A percentile compares a stretch with the other conserved stretches of the same genome.
These are phyloP conservation scores for Candida yuanshanica DNA, from an alignment of 805 yeast species.

Conservation along the genomic window DNA sequence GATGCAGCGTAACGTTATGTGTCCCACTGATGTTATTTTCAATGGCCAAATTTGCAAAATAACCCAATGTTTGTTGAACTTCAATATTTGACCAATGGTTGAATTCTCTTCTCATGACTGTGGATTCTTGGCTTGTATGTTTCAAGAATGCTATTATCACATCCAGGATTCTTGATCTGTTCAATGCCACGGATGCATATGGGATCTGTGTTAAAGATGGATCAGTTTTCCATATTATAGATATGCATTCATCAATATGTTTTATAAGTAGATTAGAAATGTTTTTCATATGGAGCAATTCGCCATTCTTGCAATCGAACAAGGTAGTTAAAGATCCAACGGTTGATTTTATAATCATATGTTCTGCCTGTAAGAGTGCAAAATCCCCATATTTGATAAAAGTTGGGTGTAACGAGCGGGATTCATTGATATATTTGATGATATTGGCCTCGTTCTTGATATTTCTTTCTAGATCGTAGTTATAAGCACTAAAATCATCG, in stretches of 20 bases:
- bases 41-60: constrained; percentile 14
- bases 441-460: constrained; percentile 16
- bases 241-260: constrained; percentile 45
- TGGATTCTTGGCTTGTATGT: constrained; percentile 7
- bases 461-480: constrained; percentile 20
- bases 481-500: constrained; percentile 13
- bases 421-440: constrained; percentile 19
- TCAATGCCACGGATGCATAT: constrained; percentile 21
- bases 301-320: constrained; percentile 61
- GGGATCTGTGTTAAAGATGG: constrained; percentile 12
- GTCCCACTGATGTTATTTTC: constrained; percentile 9
- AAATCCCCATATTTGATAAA: constrained; percentile 30
- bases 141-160: constrained; percentile 28
- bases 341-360: constrained; percentile 61
- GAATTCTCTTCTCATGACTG: constrained; percentile 11
- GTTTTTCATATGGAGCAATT: constrained; percentile 38
- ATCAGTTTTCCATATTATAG: constrained; percentile 30
- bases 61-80: constrained; percentile 16
- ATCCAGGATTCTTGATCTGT: constrained; percentile 29
- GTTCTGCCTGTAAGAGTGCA: constrained; percentile 53
- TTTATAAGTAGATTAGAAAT: constrained; percentile 30
- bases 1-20: constrained; percentile 10
- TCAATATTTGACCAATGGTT: constrained; percentile 10
- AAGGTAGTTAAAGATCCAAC: constrained; percentile 67
- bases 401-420: constrained; percentile 26